Conservation (phyloP, 805 yeast genomes). For the Yarrowia keelungensis region DNA sequence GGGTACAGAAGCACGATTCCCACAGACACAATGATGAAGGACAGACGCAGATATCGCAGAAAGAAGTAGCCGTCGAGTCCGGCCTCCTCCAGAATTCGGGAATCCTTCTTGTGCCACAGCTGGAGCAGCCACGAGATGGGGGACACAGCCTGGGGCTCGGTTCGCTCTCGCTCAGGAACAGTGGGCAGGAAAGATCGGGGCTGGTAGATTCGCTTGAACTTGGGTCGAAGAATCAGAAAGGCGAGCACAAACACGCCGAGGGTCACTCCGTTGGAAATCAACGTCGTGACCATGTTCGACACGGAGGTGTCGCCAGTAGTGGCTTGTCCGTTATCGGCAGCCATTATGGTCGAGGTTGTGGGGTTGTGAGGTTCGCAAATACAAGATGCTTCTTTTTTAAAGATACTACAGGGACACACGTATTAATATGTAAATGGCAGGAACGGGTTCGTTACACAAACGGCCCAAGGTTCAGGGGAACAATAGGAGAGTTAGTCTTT, state of each 20-base stretch:
- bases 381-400: neutral
- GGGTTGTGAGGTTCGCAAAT: neutral
- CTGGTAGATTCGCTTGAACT: constrained; percentile 76
- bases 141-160: constrained; percentile 76
- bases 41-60: constrained; percentile 71
- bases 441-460: constrained; percentile 1
- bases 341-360: neutral
- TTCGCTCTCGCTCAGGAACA: constrained; percentile 55
- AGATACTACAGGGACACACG: neutral
- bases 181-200: constrained; percentile 76
- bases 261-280: constrained; percentile 70
- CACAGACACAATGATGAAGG: constrained; percentile 60
- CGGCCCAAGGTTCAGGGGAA: constrained; percentile 35
- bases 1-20: constrained; percentile 66
- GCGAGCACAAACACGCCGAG: constrained; percentile 66
- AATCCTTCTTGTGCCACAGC: constrained; percentile 68
- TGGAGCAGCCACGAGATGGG: constrained; percentile 73
- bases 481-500: neutral
- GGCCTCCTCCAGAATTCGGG: constrained; percentile 80
- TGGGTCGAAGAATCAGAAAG: constrained; percentile 71
- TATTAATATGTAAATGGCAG: constrained; percentile 1
- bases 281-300: constrained; percentile 73
- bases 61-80: constrained; percentile 96
- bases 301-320: constrained; percentile 60
- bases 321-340: constrained; percentile 24